Percentiles rank a stretch among this genome's conserved stretches.
Conservation (phyloP, 352 stramenopile species). For the Globisporangium solare region DNA sequence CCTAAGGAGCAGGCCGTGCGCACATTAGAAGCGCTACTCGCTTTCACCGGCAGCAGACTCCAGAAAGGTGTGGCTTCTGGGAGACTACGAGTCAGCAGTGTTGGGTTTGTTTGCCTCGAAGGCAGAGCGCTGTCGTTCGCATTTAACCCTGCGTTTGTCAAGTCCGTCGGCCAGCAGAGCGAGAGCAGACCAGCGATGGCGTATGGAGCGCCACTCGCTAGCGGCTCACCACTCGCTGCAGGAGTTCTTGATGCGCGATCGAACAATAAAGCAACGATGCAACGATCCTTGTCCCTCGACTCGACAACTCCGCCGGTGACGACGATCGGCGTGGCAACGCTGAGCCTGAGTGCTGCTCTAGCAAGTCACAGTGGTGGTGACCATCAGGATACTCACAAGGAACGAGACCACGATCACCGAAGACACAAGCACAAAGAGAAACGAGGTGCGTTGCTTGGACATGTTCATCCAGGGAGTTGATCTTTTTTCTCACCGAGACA, state of each 20-base stretch:
- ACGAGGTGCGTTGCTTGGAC: background rate
- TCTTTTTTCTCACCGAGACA: background rate
- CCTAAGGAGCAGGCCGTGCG: slow-evolving; percentile 37
- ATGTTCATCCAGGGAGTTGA: no score
- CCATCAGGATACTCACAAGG: background rate
- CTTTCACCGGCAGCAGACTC: slow-evolving; percentile 39
- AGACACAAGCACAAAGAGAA: slow-evolving; percentile 6
- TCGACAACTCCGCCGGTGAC: background rate
- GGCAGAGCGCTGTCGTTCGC: slow-evolving; percentile 37
- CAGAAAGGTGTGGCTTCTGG: slow-evolving; percentile 21
- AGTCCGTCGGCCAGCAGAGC: slow-evolving; percentile 9
- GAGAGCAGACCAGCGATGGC: slow-evolving; percentile 8
- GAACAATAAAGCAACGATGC: background rate
- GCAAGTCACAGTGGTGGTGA: background rate
- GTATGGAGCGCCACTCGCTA: no score
- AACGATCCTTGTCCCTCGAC: slow-evolving; percentile 7
- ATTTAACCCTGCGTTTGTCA: slow-evolving; percentile 38
- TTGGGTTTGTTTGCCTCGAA: slow-evolving; percentile 40
- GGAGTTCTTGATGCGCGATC: background rate
- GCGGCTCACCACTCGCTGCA: no score
- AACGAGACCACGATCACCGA: background rate
- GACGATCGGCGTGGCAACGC: background rate
- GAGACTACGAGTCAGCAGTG: slow-evolving; percentile 22
- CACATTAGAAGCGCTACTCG: slow-evolving; percentile 36
- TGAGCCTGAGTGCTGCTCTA: background rate